A percentile compares a stretch with the other conserved stretches of the same genome.
Evolutionary conservation across 768 basidiomycete species (phyloP).

Genomic region (Boletus reticulatus): DNA sequence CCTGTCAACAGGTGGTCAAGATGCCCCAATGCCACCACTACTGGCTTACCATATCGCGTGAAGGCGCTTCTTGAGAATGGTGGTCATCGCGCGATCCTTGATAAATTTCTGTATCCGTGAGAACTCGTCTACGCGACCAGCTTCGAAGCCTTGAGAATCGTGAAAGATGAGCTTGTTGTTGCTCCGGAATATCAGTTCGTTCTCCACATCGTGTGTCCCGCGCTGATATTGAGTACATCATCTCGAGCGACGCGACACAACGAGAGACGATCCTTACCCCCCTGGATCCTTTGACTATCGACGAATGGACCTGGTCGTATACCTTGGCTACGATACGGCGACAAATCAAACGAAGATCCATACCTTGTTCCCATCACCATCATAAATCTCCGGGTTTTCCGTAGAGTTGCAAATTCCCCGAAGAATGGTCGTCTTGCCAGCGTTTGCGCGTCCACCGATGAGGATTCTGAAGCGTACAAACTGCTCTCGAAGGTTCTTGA

Average conservation of each 20-base stretch:
- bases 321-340: background rate
- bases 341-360: too few relatives aligned
- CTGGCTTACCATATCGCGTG: slow-evolving; percentile 2
- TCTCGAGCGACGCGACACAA: background rate
- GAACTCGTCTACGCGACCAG: slow-evolving; percentile 2
- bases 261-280: background rate
- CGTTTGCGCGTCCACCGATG: background rate
- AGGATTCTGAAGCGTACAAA: background rate
- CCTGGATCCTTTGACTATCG: background rate
- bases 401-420: background rate
- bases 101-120: slow-evolving; percentile 1
- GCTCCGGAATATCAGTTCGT: background rate
- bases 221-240: background rate
- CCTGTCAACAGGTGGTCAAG: background rate
- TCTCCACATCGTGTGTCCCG: background rate
- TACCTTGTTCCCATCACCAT: background rate
- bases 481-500: background rate
- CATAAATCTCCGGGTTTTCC: background rate
- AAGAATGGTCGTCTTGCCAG: slow-evolving; percentile 1
- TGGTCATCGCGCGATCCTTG: background rate
- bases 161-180: background rate
- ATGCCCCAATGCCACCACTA: background rate
- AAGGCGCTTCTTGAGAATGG: slow-evolving; percentile 2
- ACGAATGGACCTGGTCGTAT: background rate
- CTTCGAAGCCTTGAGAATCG: slow-evolving; percentile 5